phyloP scores from a whole-genome alignment of 2,329 filamentous ascomycete species.

The Talaromyces sp. region DNA sequence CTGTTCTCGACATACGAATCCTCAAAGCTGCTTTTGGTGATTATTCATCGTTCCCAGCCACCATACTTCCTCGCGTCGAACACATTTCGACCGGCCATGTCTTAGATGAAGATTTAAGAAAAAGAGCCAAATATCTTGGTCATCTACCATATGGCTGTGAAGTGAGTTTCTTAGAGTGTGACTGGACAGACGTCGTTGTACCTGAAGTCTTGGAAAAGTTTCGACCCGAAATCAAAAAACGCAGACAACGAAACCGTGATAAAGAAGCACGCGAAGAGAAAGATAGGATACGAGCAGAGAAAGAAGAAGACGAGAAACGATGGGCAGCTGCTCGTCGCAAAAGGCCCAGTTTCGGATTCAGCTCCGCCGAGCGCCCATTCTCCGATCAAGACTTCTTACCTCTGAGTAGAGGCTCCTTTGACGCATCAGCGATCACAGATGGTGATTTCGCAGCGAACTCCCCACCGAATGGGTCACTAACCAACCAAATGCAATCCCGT shows the following conservation, averaged over 20 bases:
- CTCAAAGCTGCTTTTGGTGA: constrained; percentile 83
- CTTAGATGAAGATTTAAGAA: constrained; percentile 79
- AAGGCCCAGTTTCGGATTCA: constrained; percentile 49
- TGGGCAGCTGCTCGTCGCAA: constrained; percentile 66
- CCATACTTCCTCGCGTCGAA: constrained; percentile 80
- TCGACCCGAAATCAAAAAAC: constrained; percentile 68
- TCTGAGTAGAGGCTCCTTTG: constrained; percentile 42
- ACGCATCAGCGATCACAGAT: constrained; percentile 29
- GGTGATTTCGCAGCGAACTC: constrained; percentile 34
- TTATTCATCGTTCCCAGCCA: constrained; percentile 78
- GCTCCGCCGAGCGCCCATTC: constrained; percentile 45
- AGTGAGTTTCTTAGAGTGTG: constrained; percentile 86
- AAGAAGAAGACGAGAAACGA: constrained; percentile 66
- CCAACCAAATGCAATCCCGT: constrained; percentile 29
- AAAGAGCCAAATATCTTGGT: constrained; percentile 78
- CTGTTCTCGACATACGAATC: constrained; percentile 86
- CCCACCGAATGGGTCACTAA: constrained; percentile 33
- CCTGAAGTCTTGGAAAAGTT: constrained; percentile 73
- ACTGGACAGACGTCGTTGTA: constrained; percentile 87
- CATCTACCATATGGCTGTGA: constrained; percentile 89
- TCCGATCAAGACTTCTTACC: constrained; percentile 65
- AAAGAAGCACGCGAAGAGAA: constrained; percentile 85
- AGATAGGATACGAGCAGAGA: constrained; percentile 76
- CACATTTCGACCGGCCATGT: constrained; percentile 85
- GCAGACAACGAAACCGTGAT: constrained; percentile 73